These are phyloP conservation scores for Solanum ossicruentum DNA, from an alignment of 257 asterid species.

Conservation along the genomic window DNA sequence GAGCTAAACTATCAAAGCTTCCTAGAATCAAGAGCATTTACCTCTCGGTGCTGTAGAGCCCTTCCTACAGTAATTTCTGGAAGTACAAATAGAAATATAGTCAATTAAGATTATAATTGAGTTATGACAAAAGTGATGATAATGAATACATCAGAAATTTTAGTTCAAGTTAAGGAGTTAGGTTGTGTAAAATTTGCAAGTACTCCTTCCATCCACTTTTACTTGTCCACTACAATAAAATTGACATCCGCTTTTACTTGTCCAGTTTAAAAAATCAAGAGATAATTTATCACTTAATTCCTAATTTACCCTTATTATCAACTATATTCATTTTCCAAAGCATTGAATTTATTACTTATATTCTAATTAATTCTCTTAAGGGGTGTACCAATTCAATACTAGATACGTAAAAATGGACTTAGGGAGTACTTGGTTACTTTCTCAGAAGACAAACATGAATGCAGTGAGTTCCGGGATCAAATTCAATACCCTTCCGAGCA, in stretches of 20 bases:
- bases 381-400: background rate
- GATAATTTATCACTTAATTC: background rate
- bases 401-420: background rate
- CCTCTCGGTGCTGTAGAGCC: constrained; percentile 71
- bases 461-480: background rate
- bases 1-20: background rate
- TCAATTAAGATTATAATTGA: background rate
- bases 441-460: background rate
- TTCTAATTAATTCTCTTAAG: background rate
- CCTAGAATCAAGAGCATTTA: constrained; percentile 4
- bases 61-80: constrained; percentile 90
- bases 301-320: background rate
- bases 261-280: background rate
- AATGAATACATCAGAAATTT: background rate
- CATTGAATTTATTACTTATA: background rate
- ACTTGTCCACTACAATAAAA: background rate
- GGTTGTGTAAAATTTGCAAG: background rate
- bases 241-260: background rate
- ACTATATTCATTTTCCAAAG: background rate
- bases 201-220: background rate
- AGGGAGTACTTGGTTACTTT: background rate
- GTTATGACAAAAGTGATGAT: background rate
- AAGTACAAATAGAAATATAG: constrained; percentile 4
- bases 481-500: constrained; percentile 59
- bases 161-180: background rate